Evolutionary conservation across 176 grass and related monocot genomes (phyloP), one percentile per base, ranked within the genome.

Genomic region (Alloteropsis semialata): DNA sequence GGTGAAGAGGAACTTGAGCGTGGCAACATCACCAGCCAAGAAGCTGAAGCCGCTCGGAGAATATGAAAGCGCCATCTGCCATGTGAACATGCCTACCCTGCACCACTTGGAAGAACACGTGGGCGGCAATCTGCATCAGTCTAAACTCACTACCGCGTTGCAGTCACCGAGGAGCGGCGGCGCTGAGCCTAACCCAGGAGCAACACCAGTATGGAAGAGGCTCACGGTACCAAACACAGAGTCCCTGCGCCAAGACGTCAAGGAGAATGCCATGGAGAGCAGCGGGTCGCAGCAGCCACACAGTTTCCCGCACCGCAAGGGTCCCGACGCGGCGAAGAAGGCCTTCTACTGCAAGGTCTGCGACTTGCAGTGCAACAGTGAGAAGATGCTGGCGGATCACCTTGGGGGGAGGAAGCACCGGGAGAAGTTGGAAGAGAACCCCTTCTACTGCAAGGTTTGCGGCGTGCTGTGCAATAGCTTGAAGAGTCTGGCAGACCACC

Each of bases 31-130:
- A 82, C 62, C 8, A 7, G 8, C 21, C 17, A 86, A 86, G 75
- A 80, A 69, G 75, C 84, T 49, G 15, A 81, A 81, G 37, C 38
- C n/a, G n/a, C n/a, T n/a, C 36, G 58, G 37, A 1, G 8, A 74
- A 54, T 44, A 14, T 16, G 73, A 37, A 17, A 66, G 58, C 46
- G 0, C 3, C 21, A 34, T 57, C 58, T 81, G 77, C 59, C 5
- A 43, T 6, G 44, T 41, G 44, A 63, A 46, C 43, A 0, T 36
- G 8, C 12, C n/a, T 34, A 17, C n/a, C 50, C 43, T 6, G 34
- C 19, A 17, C 4, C 8, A 73, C 5, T 18, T 81, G 16, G 50
- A 7, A 19, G 50, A 53, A 8, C 50, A 53, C 50, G 19, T 22
- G 50, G 50, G 6, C 19, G 50, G 50, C 50, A 3, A 1, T 18